phyloP scores from a whole-genome alignment of 208 protist genomes.

The Blastocrithidia nonstop region DNA sequence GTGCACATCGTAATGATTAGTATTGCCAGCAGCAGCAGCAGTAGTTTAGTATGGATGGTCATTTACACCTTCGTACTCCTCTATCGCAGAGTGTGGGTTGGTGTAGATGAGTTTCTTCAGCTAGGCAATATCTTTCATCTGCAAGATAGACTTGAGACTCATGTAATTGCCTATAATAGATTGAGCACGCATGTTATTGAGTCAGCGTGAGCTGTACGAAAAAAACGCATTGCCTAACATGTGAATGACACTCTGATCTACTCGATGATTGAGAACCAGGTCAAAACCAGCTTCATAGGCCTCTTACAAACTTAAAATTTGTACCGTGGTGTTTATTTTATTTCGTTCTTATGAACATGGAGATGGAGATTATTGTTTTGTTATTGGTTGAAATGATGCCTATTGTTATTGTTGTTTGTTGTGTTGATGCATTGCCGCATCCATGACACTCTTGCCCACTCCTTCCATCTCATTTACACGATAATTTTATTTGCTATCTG shows the following conservation, averaged over 20 bases:
- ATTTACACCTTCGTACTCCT: no score
- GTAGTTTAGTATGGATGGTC: no score
- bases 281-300: constrained; percentile 69
- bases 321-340: constrained; percentile 24
- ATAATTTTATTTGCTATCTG: no score
- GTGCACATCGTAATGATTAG: no score
- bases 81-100: no score
- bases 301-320: constrained; percentile 22
- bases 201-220: constrained; percentile 53
- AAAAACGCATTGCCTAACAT: constrained; percentile 58
- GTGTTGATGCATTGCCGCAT: no score
- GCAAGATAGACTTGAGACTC: constrained; percentile 44
- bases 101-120: no score
- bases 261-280: constrained; percentile 50
- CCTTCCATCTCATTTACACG: no score
- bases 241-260: constrained; percentile 65
- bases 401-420: background rate
- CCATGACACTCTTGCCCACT: no score
- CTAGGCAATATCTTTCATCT: no score
- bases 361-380: background rate
- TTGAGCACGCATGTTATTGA: constrained; percentile 55
- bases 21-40: no score
- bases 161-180: constrained; percentile 64
- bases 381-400: constrained; percentile 1
- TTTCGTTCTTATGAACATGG: no score